Base-by-base conservation (phyloP, 2,329 filamentous ascomycete species). In the Furcasterigmium sp. region DNA sequence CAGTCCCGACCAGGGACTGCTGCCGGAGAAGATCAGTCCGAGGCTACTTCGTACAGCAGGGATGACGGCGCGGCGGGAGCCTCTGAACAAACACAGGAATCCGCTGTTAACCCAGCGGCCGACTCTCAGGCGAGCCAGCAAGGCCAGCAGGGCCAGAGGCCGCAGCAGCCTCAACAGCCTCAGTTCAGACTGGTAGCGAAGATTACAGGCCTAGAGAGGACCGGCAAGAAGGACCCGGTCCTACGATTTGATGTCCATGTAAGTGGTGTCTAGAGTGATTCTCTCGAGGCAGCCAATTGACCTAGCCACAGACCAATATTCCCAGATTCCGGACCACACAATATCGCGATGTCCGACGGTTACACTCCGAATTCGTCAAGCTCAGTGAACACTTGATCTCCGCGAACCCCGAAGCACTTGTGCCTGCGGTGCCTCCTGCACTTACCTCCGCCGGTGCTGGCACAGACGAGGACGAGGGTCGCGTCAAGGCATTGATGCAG, bases 281-380 rank as follows among this genome's bases (percentile, higher is more conserved):
- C 10, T 5, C 14, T n/a, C 18, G 14, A 10, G 8, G 4, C 15
- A 6, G 13, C 8, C 11, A 19, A 2, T 28, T 40, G 14, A 40
- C 38, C 13, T 11, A 23, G 8, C 14, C n/a, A 15, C 45, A 98
- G 93, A 98, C 93, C 52, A 98, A 98, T 67, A 85, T 98, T n/a
- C 91, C 91, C 42, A 91, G 91, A 54, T 98, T 96, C 66, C 82
- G 93, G 56, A 98, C 93, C 1, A 98, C 93, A 5, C 93, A 98
- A 64, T 98, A 96, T 69, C 90, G 93, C 59, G 93, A 98, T 65
- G 90, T 98, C 52, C 87, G 93, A 55, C 87, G 93, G 47, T 85
- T 94, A 48, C 93, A 98, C 66, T 90, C 88, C 38, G 93, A 98
- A 61, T 98, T 98, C 57, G 77, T 88, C 51, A 98, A 97, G 67